phyloP scores from a whole-genome alignment of 331 rosid genomes.

The Pyrus hybrid region DNA sequence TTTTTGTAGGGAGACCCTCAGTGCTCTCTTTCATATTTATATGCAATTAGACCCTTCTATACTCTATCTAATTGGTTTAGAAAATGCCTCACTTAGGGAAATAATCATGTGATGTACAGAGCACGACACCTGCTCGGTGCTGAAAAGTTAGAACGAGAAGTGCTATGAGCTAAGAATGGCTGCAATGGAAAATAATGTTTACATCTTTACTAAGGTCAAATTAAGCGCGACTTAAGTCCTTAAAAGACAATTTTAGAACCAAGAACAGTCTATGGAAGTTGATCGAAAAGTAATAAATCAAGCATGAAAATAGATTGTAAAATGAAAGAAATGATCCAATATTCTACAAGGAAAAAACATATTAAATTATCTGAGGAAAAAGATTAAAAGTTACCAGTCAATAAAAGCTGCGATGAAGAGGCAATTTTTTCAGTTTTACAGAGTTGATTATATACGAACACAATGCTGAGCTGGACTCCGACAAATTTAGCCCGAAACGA shows the following conservation, averaged over 20 bases:
- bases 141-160: too few species aligned
- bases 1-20: not conserved
- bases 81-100: not conserved
- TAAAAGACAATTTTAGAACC: too few species aligned
- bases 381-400: not conserved
- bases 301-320: too few species aligned
- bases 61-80: not conserved
- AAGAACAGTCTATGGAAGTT: too few species aligned
- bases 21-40: not conserved
- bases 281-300: too few species aligned
- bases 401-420: not conserved
- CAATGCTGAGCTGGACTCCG: not conserved
- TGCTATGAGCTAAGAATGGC: too few species aligned
- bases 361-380: not conserved
- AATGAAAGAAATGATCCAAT: too few species aligned
- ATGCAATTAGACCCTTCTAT: not conserved
- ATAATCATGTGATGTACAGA: not conserved
- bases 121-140: too few species aligned
- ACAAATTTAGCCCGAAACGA: slow-evolving; percentile 4
- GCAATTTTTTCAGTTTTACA: not conserved
- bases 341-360: too few species aligned
- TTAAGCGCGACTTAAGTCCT: too few species aligned
- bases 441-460: not conserved
- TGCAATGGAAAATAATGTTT: too few species aligned
- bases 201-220: too few species aligned